Conservation (phyloP, 2,329 filamentous ascomycete species). For the Diaporthe citriasiana region DNA sequence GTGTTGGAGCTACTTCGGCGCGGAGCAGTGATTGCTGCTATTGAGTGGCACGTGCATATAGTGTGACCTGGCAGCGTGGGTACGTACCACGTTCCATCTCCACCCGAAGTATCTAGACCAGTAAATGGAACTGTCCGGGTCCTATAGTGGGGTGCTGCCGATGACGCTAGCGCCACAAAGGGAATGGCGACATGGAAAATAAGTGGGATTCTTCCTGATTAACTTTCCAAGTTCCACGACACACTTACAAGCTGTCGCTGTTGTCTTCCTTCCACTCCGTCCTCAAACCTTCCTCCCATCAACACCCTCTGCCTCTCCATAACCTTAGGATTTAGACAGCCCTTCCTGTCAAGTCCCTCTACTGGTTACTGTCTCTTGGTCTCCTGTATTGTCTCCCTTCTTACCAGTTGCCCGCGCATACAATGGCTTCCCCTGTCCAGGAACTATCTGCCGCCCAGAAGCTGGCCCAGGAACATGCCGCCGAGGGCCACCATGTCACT, state of each 20-base stretch:
- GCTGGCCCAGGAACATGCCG: slow-evolving; percentile 74
- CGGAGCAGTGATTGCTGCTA: not conserved
- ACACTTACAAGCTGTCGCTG: slow-evolving; percentile 30
- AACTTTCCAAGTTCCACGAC: slow-evolving; percentile 41
- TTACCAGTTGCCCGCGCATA: slow-evolving; percentile 43
- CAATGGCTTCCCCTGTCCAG: slow-evolving; percentile 58
- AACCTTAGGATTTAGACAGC: slow-evolving; percentile 41
- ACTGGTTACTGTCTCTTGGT: slow-evolving; percentile 43
- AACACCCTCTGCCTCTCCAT: slow-evolving; percentile 16
- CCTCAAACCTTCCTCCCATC: slow-evolving; percentile 26
- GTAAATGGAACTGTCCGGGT: not conserved
- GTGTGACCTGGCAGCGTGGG: slow-evolving; percentile 3
- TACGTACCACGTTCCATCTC: not conserved
- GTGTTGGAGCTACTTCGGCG: not conserved
- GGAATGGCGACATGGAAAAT: slow-evolving; percentile 9
- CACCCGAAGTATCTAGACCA: slow-evolving; percentile 3
- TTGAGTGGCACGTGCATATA: slow-evolving; percentile 14
- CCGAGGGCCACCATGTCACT: slow-evolving; percentile 68
- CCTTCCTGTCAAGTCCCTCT: slow-evolving; percentile 43
- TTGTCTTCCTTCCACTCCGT: slow-evolving; percentile 26
- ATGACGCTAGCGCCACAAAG: slow-evolving; percentile 25
- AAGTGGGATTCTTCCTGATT: slow-evolving; percentile 31
- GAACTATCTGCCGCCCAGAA: slow-evolving; percentile 71
- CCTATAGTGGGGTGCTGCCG: slow-evolving; percentile 23
- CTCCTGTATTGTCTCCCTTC: slow-evolving; percentile 44